Percentiles rank a stretch among this genome's conserved stretches.
These are phyloP conservation scores for Rhizoclosmatium globosum DNA, from an alignment of 192 early-diverging fungal species.

Conservation along the genomic window DNA sequence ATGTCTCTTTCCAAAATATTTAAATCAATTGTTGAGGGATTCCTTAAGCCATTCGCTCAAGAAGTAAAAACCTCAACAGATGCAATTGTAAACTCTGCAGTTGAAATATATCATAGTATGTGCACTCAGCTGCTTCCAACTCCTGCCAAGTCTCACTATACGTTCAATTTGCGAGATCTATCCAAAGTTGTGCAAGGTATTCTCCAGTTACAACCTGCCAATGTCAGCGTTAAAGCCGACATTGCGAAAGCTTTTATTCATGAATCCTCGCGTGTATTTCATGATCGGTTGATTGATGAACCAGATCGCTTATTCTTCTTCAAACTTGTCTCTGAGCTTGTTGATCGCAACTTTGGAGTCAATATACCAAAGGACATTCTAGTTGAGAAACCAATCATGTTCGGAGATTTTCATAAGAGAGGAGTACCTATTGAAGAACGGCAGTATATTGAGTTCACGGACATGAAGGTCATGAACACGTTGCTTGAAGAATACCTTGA, in stretches of 20 bases:
- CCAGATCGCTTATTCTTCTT: constrained; percentile 61
- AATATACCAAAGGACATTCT: constrained; percentile 56
- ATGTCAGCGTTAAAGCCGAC: constrained; percentile 52
- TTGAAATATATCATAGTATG: constrained; percentile 70
- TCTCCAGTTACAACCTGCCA: constrained; percentile 52
- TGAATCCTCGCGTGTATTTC: constrained; percentile 65
- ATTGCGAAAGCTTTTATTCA: constrained; percentile 65
- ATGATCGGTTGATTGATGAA: constrained; percentile 68
- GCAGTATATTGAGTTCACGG: constrained; percentile 62
- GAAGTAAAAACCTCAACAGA: constrained; percentile 57
- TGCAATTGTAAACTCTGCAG: constrained; percentile 62
- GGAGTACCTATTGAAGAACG: constrained; percentile 66
- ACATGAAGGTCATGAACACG: constrained; percentile 63
- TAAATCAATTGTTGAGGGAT: constrained; percentile 64
- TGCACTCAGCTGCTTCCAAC: constrained; percentile 66
- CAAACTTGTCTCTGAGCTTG: constrained; percentile 62
- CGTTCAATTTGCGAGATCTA: constrained; percentile 67
- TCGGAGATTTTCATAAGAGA: constrained; percentile 65
- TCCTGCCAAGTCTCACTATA: constrained; percentile 70
- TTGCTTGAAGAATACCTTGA: constrained; percentile 70
- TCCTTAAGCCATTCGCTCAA: constrained; percentile 58
- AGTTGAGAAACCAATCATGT: constrained; percentile 62
- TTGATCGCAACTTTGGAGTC: constrained; percentile 66
- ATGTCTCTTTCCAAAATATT: constrained; percentile 61
- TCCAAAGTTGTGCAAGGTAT: constrained; percentile 69